phyloP scores from a whole-genome alignment of 2,329 filamentous ascomycete species.

The Lasiodiplodia theobromae region DNA sequence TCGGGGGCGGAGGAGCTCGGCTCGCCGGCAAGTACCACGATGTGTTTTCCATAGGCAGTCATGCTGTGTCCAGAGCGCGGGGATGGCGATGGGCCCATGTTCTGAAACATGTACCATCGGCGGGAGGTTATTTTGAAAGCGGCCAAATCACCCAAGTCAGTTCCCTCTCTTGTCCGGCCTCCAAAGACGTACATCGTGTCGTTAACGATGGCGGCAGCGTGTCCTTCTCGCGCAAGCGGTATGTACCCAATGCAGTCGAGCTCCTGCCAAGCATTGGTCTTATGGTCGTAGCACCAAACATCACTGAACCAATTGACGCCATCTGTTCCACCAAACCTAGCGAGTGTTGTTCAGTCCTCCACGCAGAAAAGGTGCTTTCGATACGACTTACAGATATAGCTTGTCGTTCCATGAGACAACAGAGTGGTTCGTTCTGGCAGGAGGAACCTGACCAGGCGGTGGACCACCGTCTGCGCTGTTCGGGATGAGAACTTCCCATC shows the following conservation, averaged over 20 bases:
- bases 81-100: slow-evolving; percentile 96
- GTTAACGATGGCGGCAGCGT: slow-evolving; percentile 90
- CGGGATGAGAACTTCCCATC: slow-evolving; percentile 90
- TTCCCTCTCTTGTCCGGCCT: slow-evolving; percentile 90
- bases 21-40: slow-evolving; percentile 92
- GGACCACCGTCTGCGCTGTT: slow-evolving; percentile 71
- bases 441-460: slow-evolving; percentile 16
- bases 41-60: slow-evolving; percentile 91
- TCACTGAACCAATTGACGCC: slow-evolving; percentile 98
- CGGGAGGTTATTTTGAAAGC: slow-evolving; percentile 83
- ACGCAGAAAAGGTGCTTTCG: background rate
- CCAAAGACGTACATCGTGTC: slow-evolving; percentile 99
- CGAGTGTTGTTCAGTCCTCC: slow-evolving; percentile 30
- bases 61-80: slow-evolving; percentile 95
- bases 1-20: slow-evolving; percentile 86
- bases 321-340: slow-evolving; percentile 95
- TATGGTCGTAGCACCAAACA: slow-evolving; percentile 94
- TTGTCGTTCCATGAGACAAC: slow-evolving; percentile 92
- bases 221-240: slow-evolving; percentile 89
- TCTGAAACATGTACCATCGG: slow-evolving; percentile 99
- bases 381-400: slow-evolving; percentile 80
- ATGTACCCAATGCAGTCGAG: slow-evolving; percentile 98
- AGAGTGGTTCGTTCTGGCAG: slow-evolving; percentile 82
- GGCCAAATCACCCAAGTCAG: slow-evolving; percentile 90
- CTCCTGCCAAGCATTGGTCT: slow-evolving; percentile 81